Evolutionary conservation across 805 yeast species (phyloP), one percentile per base, ranked within the genome.

Genomic region (Starmerella sirachaensis): DNA sequence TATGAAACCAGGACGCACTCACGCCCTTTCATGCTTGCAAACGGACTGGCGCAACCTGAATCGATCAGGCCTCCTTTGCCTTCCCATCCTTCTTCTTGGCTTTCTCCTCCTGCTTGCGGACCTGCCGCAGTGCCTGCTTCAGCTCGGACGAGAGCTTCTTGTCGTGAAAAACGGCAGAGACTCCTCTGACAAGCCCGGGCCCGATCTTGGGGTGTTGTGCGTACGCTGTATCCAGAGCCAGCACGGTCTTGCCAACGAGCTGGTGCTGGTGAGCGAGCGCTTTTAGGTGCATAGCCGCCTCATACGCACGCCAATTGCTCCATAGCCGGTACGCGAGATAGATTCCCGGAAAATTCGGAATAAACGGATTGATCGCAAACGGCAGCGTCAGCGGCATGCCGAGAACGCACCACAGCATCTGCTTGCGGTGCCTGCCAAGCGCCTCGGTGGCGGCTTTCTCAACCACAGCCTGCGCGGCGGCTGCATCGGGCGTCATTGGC

Each of bases 271-370:
- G 64, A n/a, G 75, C 53, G 38, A 86, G 61, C 36, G 68, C 69
- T 23, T 66, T 59, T 43, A 86, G 59, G 53, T 83, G 91, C 45
- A 66, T 63, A 5, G 82, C 79, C 0, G 95, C 95, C 29, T 71
- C 56, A 43, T 69, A 63, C 0, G 94, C 94, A 50, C 78, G 79
- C 54, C 76, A 67, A 56, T 88, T 83, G 55, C 94, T 83, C 61
- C 84, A 86, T 14, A 79, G 66, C 43, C 97, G 66, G 55, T 79
- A 86, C 3, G 79, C 66, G 29, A 86, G 59, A 52, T 84, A 88
- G 53, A 88, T 79, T 0, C 94, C 94, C 0, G 97, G 97, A 16
- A 86, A 71, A 51, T 86, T 86, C 16, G 97, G 97, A 3, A 85
- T 56, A n/a, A 86, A 65, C 0, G 97, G 97, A 0, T 88, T 53